Conservation (phyloP, 1,284 basidiomycete species). For the Tilletia horrida region DNA sequence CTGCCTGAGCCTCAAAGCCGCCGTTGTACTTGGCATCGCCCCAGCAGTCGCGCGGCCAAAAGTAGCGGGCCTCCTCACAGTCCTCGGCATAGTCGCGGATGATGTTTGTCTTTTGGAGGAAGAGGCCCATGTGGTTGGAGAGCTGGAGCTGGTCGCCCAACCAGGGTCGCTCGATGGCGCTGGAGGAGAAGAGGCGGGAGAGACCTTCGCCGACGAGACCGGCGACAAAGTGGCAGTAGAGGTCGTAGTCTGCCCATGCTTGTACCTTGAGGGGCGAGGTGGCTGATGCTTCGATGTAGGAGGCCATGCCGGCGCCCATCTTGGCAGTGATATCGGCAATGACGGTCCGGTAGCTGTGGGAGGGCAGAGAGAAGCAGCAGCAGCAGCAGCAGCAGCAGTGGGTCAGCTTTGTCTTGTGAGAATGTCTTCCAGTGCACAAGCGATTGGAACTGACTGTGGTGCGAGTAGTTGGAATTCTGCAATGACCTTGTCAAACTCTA, state of each 20-base stretch:
- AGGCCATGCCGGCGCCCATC: conserved; percentile 94
- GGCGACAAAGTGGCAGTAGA: conserved; percentile 98
- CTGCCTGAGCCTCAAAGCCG: conserved; percentile 37
- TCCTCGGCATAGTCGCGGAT: conserved; percentile 94
- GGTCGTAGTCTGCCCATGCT: conserved; percentile 72
- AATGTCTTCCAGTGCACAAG: too few species aligned
- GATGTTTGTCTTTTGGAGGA: conserved; percentile 98
- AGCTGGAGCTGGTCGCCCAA: conserved; percentile 79
- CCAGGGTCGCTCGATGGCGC: conserved; percentile 75
- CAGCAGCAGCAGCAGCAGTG: neutral
- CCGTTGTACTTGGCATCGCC: conserved; percentile 20
- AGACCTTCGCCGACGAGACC: conserved; percentile 96
- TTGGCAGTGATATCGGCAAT: conserved; percentile 68
- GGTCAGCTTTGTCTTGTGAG: neutral
- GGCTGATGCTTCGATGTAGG: conserved; percentile 62
- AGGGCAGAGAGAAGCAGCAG: neutral
- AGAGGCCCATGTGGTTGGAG: conserved; percentile 90
- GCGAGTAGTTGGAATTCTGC: conserved; percentile 68
- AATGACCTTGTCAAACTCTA: conserved; percentile 80
- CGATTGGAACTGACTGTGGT: conserved; percentile 22
- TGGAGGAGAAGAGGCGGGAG: conserved; percentile 82
- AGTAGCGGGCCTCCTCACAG: conserved; percentile 75
- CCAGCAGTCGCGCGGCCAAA: conserved; percentile 97
- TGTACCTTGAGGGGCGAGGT: conserved; percentile 31
- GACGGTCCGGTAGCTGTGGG: conserved; percentile 69